A percentile compares a stretch with the other conserved stretches of the same genome.
phyloP scores from a whole-genome alignment of 2,329 filamentous ascomycete species.

The Penicillium decumbens region DNA sequence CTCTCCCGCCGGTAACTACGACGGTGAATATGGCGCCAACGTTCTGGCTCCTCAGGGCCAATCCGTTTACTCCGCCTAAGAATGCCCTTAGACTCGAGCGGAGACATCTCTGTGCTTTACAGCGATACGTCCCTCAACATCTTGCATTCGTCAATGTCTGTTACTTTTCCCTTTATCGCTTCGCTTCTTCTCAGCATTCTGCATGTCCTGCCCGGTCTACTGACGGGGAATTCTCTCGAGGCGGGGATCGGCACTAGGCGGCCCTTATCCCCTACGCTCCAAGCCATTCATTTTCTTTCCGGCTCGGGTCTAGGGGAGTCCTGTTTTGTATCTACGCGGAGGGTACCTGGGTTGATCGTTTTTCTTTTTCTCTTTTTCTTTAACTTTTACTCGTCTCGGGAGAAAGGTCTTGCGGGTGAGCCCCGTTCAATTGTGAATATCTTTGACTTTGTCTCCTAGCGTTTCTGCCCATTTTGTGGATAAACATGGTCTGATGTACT shows the following conservation, averaged over 20 bases:
- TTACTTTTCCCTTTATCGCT: constrained; percentile 6
- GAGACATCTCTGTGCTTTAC: background rate
- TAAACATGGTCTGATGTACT: constrained; percentile 21
- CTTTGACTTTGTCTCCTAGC: constrained; percentile 19
- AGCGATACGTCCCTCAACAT: background rate
- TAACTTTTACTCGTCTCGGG: background rate
- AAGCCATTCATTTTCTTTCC: background rate
- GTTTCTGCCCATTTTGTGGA: constrained; percentile 20
- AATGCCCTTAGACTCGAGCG: background rate
- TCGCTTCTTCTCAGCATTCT: constrained; percentile 14
- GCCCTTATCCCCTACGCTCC: background rate
- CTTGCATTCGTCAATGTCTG: constrained; percentile 12
- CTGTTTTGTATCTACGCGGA: constrained; percentile 14
- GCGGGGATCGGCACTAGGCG: constrained; percentile 7
- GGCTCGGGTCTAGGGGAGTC: background rate
- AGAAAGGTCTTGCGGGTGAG: constrained; percentile 16
- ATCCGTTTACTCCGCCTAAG: constrained; percentile 33
- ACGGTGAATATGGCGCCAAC: constrained; percentile 51
- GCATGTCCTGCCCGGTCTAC: constrained; percentile 10
- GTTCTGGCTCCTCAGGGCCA: constrained; percentile 39
- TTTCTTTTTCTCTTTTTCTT: background rate
- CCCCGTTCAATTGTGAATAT: constrained; percentile 24
- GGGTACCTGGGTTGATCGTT: constrained; percentile 5
- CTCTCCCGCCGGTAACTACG: constrained; percentile 62
- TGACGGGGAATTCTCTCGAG: constrained; percentile 4